These are phyloP conservation scores for Coniosporium tulheliwenetii DNA, from an alignment of 2,329 filamentous ascomycete genomes.

Conservation along the genomic window DNA sequence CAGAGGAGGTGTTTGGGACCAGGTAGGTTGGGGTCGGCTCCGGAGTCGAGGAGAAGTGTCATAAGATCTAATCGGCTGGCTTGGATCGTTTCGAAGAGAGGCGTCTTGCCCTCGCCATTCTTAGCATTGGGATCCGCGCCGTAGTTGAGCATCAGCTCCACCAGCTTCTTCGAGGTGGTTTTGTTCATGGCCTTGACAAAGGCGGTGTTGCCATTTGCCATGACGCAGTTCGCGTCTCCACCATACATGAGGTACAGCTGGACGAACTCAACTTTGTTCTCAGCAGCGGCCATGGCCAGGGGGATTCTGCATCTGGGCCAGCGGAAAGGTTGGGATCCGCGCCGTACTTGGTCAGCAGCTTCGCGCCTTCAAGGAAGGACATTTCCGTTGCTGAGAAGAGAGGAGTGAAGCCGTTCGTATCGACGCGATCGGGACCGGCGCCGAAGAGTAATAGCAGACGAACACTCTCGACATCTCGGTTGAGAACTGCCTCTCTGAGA, in stretches of 20 bases:
- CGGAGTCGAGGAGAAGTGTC: conserved; percentile 36
- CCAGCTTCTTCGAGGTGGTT: conserved; percentile 36
- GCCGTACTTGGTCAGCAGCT: conserved; percentile 48
- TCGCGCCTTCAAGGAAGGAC: conserved; percentile 40
- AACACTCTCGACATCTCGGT: no score
- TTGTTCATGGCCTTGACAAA: conserved; percentile 46
- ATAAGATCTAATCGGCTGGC: conserved; percentile 41
- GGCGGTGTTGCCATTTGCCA: conserved; percentile 42
- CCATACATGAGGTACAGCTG: conserved; percentile 47
- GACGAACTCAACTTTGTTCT: conserved; percentile 39
- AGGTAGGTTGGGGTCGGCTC: no score
- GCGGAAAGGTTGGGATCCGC: conserved; percentile 39
- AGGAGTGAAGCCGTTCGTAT: no score
- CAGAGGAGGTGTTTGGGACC: no score
- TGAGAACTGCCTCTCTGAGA: no score
- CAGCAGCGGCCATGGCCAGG: conserved; percentile 35
- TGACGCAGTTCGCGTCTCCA: conserved; percentile 38
- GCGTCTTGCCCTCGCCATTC: conserved; percentile 45
- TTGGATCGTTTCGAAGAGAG: conserved; percentile 47
- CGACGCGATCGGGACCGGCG: no score
- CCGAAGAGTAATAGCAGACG: no score
- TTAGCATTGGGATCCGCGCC: conserved; percentile 43
- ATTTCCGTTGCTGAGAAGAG: no score
- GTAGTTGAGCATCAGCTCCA: conserved; percentile 45
- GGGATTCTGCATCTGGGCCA: conserved; percentile 37